These are phyloP conservation scores for Elasticomyces elasticus DNA, from an alignment of 495 filamentous ascomycete genomes.

Conservation along the genomic window DNA sequence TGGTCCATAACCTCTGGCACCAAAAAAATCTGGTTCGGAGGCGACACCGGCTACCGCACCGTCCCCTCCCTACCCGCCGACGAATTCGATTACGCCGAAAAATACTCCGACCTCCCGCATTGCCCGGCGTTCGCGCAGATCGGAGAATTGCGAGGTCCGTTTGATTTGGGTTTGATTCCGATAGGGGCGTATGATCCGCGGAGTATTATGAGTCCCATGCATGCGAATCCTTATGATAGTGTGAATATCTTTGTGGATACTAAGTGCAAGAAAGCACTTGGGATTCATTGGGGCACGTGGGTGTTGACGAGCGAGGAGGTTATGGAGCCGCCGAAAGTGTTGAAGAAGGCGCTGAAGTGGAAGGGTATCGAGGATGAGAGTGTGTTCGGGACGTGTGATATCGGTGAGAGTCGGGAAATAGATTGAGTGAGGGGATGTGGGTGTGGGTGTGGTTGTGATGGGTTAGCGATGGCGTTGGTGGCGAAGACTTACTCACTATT, in stretches of 20 bases:
- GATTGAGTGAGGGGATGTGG: not conserved
- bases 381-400: constrained; percentile 77
- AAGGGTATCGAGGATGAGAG: constrained; percentile 54
- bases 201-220: constrained; percentile 49
- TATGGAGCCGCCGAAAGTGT: constrained; percentile 66
- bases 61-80: constrained; percentile 57
- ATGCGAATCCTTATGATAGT: constrained; percentile 78
- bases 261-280: constrained; percentile 70
- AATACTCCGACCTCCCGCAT: constrained; percentile 54
- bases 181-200: constrained; percentile 88
- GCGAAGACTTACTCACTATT: not conserved
- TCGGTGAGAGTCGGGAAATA: constrained; percentile 74
- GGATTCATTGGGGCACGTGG: constrained; percentile 92
- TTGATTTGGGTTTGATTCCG: constrained; percentile 89
- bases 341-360: constrained; percentile 64
- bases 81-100: constrained; percentile 62
- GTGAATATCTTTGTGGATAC: constrained; percentile 90
- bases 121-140: constrained; percentile 86
- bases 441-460: not conserved
- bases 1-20: constrained; percentile 73
- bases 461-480: not conserved
- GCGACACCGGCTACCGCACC: constrained; percentile 66
- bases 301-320: constrained; percentile 79
- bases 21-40: constrained; percentile 67
- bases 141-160: constrained; percentile 69